Conservation (phyloP, 176 grass and related monocot species). For the Triticum monococcum region DNA sequence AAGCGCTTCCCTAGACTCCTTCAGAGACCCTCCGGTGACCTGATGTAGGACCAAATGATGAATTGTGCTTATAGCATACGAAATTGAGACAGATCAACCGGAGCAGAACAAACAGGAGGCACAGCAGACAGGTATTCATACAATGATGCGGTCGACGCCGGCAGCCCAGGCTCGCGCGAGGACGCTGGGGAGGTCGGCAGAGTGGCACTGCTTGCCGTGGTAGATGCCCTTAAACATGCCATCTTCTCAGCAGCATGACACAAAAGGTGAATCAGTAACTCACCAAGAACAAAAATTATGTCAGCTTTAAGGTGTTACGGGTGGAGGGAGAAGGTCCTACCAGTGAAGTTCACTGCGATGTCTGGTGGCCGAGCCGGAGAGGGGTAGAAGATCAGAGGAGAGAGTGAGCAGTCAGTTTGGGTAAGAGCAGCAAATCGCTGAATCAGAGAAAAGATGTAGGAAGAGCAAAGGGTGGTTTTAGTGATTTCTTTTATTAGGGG, state of each 20-base stretch:
- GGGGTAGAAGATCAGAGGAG: conserved; percentile 21
- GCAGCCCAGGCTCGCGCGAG: conserved; percentile 79
- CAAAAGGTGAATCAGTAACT: background rate
- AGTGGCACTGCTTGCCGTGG: conserved; percentile 83
- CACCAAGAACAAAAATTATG: background rate
- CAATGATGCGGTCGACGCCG: conserved; percentile 90
- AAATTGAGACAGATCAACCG: background rate
- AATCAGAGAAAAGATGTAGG: background rate
- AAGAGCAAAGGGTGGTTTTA: background rate
- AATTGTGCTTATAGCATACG: background rate
- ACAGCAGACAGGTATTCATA: conserved; percentile 5
- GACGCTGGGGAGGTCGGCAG: conserved; percentile 68
- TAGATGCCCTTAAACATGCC: conserved; percentile 97
- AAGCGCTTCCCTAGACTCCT: conserved; percentile 88
- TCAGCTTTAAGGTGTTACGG: background rate
- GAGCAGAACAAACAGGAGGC: background rate
- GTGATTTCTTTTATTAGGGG: background rate
- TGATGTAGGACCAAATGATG: conserved; percentile 2
- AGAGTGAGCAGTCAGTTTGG: conserved; percentile 1
- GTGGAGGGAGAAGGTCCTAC: conserved; percentile 12
- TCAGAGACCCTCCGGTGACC: conserved; percentile 86
- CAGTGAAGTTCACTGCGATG: conserved; percentile 88
- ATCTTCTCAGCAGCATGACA: conserved; percentile 46
- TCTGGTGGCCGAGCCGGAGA: conserved; percentile 53
- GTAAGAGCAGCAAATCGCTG: background rate